Percentiles rank a stretch among this genome's conserved stretches.
phyloP scores from a whole-genome alignment of 441 rosid genomes.

The Geranium incanum region DNA sequence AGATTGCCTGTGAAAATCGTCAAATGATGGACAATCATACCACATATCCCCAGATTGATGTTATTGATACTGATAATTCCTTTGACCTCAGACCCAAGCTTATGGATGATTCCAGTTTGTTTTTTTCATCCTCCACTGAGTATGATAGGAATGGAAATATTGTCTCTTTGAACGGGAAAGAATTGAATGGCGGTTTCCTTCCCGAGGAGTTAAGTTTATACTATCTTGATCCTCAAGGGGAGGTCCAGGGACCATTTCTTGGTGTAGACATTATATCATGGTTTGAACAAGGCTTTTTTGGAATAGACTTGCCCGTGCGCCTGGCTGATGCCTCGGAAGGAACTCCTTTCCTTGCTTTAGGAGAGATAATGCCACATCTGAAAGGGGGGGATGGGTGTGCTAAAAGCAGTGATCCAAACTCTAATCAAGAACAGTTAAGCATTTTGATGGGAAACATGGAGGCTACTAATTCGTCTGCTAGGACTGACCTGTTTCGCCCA shows the following conservation, averaged over 20 bases:
- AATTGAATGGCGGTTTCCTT: conserved; percentile 21
- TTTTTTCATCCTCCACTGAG: conserved; percentile 21
- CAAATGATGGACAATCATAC: conserved; percentile 14
- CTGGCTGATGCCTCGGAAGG: conserved; percentile 54
- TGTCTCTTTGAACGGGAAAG: conserved; percentile 17
- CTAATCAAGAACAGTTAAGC: conserved; percentile 32
- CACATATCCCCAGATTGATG: conserved; percentile 11
- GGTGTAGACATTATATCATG: conserved; percentile 50
- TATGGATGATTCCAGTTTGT: conserved; percentile 33
- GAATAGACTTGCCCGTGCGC: conserved; percentile 49
- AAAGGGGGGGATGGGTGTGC: conserved; percentile 22
- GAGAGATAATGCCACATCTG: conserved; percentile 50
- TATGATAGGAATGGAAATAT: conserved; percentile 19
- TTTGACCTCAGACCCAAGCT: conserved; percentile 13
- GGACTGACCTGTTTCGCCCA: conserved; percentile 23
- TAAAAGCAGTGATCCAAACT: conserved; percentile 20
- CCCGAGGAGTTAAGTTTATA: conserved; percentile 41
- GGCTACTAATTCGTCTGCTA: conserved; percentile 27
- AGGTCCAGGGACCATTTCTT: conserved; percentile 51
- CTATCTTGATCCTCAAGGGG: conserved; percentile 61
- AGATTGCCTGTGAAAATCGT: conserved; percentile 21
- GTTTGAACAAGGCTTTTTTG: conserved; percentile 61
- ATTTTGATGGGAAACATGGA: conserved; percentile 31
- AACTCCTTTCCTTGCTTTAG: conserved; percentile 44
- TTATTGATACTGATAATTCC: not conserved